Conservation (phyloP, 805 yeast genomes). For the Kockiozyma suomiensis region DNA sequence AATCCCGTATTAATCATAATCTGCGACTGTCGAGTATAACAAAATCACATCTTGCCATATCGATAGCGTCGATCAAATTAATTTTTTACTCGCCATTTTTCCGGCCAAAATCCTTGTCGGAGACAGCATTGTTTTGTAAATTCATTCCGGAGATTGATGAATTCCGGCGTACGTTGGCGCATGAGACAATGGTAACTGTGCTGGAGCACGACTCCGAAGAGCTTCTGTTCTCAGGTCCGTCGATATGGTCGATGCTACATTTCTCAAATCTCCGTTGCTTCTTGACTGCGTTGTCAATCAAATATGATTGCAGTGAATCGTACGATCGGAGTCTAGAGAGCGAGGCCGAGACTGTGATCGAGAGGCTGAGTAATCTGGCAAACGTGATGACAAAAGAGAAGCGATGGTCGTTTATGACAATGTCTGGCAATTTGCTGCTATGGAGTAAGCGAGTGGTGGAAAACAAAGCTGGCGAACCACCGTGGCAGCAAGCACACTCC, state of each 20-base stretch:
- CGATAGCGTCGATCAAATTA: slow-evolving; percentile 13
- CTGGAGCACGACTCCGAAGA: slow-evolving; percentile 11
- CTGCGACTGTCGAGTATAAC: slow-evolving; percentile 7
- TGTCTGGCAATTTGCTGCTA: slow-evolving; percentile 15
- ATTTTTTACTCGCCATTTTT: slow-evolving; percentile 18
- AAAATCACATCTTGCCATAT: slow-evolving; percentile 8
- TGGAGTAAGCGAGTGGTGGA: slow-evolving; percentile 21
- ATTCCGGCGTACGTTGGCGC: slow-evolving; percentile 13
- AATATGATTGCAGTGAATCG: slow-evolving; percentile 11
- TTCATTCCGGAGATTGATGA: slow-evolving; percentile 15
- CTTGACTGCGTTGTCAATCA: slow-evolving; percentile 15
- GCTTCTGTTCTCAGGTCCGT: slow-evolving; percentile 12
- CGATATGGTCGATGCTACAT: slow-evolving; percentile 16
- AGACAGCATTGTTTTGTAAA: slow-evolving; percentile 7
- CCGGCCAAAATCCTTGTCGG: slow-evolving; percentile 12
- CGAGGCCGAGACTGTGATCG: slow-evolving; percentile 14
- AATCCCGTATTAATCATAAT: not conserved
- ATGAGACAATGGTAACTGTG: slow-evolving; percentile 3
- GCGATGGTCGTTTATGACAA: slow-evolving; percentile 17
- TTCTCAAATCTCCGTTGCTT: slow-evolving; percentile 16
- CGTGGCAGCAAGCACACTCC: not conserved
- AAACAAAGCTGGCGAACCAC: slow-evolving; percentile 3
- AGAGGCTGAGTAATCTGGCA: slow-evolving; percentile 8
- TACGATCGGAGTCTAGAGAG: slow-evolving; percentile 4
- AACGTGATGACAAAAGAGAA: slow-evolving; percentile 12